Evolutionary conservation across 352 stramenopile genomes (phyloP), one percentile per base, ranked within the genome.

Genomic region (Globisporangium mamillatum): DNA sequence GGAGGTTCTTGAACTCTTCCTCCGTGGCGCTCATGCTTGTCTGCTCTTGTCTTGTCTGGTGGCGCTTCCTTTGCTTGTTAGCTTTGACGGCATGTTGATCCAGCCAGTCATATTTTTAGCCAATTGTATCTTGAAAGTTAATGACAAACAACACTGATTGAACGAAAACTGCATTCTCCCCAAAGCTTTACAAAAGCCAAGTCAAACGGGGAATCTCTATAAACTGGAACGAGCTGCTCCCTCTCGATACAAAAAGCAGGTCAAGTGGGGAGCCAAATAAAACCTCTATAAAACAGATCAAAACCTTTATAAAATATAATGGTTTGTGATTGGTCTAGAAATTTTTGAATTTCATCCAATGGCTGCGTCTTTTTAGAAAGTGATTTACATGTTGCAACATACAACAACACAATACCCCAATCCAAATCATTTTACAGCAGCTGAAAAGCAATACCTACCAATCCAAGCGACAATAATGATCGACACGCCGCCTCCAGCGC

Each of bases 1-100:
- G 66, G 6, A 66, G 59, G 59, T 71, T 71, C 59, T 71, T 71
- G 58, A 66, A 66, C 67, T 60, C 53, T 46, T 60, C 63, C 75
- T 82, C 32, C 25, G 24, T 63, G 12, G 54, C 48, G 52, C 60
- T 70, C 32, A 63, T 50, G 48, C 29, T 20, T 63, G 22, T 27
- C 46, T 55, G 29, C n/a, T 58, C 32, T 34, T 48, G 22, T 8
- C 6, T 56, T 34, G 53, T 32, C 16, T 52, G 44, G 44, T 52
- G 18, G 44, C 44, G 44, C 44, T 25, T 52, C 20, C 18, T 3
- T 48, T 34, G 59, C 38, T 50, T 54, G n/a, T 36, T 34, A 20
- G 22, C 32, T 38, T 38, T 38, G 44, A 9, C 18, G 18, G 3
- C 44, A 24, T 52, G 27, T 60, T 59, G n/a, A 50, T 66, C 29